Evolutionary conservation across 805 yeast species (phyloP), one percentile per base, ranked within the genome.

Genomic region (Citeromyces matritensis): DNA sequence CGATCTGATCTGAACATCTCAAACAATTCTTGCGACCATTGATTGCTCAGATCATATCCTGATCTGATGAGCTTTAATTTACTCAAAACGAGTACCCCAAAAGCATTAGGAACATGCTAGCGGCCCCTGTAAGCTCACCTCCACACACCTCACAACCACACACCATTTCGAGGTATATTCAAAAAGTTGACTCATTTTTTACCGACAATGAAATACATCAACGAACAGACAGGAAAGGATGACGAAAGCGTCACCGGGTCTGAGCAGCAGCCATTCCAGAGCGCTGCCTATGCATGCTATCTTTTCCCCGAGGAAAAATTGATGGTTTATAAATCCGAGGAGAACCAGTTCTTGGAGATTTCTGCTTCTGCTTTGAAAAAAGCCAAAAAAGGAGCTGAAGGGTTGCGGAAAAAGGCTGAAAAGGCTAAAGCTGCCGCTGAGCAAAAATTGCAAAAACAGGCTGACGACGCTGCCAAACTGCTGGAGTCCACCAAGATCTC

Each of bases 361-460:
- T 64, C 85, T 11, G 84, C 95, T 4, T 75, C 93, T 33, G 96
- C 95, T 5, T 60, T 88, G 50, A 91, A 91, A 62, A 91, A 88
- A 60, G 96, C 97, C 44, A 83, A 82, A 57, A 91, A 91, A 55
- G 96, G 95, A 37, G 91, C 80, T 35, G 96, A 86, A 23, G 88
- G 94, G 4, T 61, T 91, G 40, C 83, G 72, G 58, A 88, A 86
- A 62, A 80, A 76, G 55, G 69, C 63, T 32, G 84, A 74, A 39
- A 79, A 78, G 59, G 71, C 69, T 30, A 70, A 69, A 40, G 60
- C 65, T 41, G 72, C 66, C 24, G 74, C 73, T 42, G 58, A 55
- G 41, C 58, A 65, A 40, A 53, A 59, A 42, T 57, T 68, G 30
- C 60, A 65, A 33, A 71, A 70, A 45, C 77, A 69, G 29, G 77